These are phyloP conservation scores for Pseudogymnoascus sp. DNA, from an alignment of 2,329 filamentous ascomycete species.

Conservation along the genomic window DNA sequence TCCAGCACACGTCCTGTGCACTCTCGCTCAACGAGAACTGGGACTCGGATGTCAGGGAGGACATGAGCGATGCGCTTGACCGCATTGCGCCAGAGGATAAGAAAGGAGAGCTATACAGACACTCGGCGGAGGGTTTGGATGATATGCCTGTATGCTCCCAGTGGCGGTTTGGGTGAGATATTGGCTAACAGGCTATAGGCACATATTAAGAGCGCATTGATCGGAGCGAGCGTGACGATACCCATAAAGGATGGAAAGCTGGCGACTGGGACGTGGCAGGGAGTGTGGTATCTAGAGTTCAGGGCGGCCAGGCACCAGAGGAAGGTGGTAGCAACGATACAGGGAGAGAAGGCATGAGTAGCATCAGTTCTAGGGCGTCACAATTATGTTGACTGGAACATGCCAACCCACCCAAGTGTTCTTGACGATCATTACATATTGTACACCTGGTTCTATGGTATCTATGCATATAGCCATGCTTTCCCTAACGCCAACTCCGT, in stretches of 20 bases:
- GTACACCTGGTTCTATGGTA: constrained; percentile 7
- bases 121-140: constrained; percentile 79
- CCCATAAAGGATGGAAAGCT: constrained; percentile 82
- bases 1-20: constrained; percentile 92
- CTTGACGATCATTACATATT: constrained; percentile 6
- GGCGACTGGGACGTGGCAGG: constrained; percentile 66
- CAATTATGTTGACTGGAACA: neutral
- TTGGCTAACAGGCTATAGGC: constrained; percentile 43
- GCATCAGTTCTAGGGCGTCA: neutral
- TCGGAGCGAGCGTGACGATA: constrained; percentile 83
- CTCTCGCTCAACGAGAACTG: constrained; percentile 90
- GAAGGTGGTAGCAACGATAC: constrained; percentile 84
- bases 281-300: constrained; percentile 95
- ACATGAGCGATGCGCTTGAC: constrained; percentile 93
- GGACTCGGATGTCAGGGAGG: constrained; percentile 73
- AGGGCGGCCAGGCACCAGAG: constrained; percentile 69
- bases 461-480: constrained; percentile 1
- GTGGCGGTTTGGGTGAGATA: neutral
- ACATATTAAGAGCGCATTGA: constrained; percentile 84
- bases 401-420: neutral
- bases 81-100: constrained; percentile 77
- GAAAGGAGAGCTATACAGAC: constrained; percentile 70
- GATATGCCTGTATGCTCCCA: constrained; percentile 72
- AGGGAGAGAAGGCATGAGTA: constrained; percentile 61
- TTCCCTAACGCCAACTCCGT: constrained; percentile 7